Percentiles rank a stretch among this genome's conserved stretches.
Evolutionary conservation across 805 yeast species (phyloP).

Genomic region (Kodamaea laetipori): DNA sequence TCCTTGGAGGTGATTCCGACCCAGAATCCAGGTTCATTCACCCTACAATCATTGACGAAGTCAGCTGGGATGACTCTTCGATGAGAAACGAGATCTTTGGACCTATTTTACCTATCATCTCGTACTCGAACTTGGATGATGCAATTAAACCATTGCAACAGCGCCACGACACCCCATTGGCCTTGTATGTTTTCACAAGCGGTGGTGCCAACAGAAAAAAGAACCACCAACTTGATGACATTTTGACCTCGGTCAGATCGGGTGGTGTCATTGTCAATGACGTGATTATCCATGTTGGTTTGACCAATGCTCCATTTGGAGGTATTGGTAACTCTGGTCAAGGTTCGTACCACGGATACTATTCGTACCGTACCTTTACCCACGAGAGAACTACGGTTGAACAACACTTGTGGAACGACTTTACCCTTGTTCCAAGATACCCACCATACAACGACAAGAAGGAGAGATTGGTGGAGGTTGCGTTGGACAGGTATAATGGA

Average conservation of each 20-base stretch:
- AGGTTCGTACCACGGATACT: constrained; percentile 80
- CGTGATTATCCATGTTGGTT: constrained; percentile 67
- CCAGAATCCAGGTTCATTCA: constrained; percentile 51
- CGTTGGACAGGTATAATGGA: constrained; percentile 33
- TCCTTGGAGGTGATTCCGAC: constrained; percentile 49
- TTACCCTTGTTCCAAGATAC: constrained; percentile 58
- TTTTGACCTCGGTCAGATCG: constrained; percentile 59
- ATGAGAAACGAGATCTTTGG: constrained; percentile 84
- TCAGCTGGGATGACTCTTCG: constrained; percentile 62
- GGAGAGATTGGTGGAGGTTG: constrained; percentile 25
- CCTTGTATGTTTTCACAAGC: constrained; percentile 66
- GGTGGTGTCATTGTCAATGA: constrained; percentile 78
- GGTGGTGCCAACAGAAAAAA: constrained; percentile 47
- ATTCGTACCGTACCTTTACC: constrained; percentile 64
- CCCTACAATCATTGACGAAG: constrained; percentile 73
- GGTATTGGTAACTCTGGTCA: constrained; percentile 85
- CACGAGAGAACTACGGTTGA: constrained; percentile 69
- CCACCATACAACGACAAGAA: constrained; percentile 57
- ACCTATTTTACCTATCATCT: constrained; percentile 77
- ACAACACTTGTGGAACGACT: constrained; percentile 68
- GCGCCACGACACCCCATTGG: constrained; percentile 76
- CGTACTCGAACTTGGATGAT: constrained; percentile 47
- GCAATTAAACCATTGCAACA: constrained; percentile 46
- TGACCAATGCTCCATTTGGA: constrained; percentile 79
- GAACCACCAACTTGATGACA: constrained; percentile 42